A percentile compares a stretch with the other conserved stretches of the same genome.
These are phyloP conservation scores for Aquilaria agallochum DNA, from an alignment of 441 rosid genomes.

Conservation along the genomic window DNA sequence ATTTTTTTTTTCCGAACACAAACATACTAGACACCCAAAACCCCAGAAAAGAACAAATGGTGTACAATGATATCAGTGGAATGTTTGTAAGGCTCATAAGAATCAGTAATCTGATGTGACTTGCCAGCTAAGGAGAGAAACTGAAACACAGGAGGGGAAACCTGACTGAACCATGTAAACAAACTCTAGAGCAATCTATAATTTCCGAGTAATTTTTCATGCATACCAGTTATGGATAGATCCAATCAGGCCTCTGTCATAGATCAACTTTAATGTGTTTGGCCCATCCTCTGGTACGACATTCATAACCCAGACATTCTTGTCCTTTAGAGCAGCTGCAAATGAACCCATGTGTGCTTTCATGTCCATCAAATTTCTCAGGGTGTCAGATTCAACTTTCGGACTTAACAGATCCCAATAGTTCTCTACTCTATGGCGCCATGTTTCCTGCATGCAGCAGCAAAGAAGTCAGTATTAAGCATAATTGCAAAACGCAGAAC, in stretches of 20 bases:
- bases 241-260: conserved; percentile 95
- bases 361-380: conserved; percentile 98
- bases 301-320: conserved; percentile 98
- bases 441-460: conserved; percentile 49
- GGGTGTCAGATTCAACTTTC: conserved; percentile 54
- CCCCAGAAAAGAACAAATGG: too few relatives aligned
- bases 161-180: not conserved
- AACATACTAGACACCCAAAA: too few relatives aligned
- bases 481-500: not conserved
- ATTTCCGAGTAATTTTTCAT: not conserved
- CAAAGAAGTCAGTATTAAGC: conserved; percentile 14
- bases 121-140: too few relatives aligned
- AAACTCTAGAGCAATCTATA: not conserved
- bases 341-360: conserved; percentile 92
- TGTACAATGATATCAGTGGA: not conserved
- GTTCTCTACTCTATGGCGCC: conserved; percentile 72
- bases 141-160: too few relatives aligned
- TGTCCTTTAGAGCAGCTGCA: conserved; percentile 82
- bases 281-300: conserved; percentile 88
- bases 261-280: conserved; percentile 79
- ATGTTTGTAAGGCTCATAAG: not conserved
- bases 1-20: not conserved
- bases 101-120: too few relatives aligned
- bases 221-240: conserved; percentile 78
- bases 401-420: conserved; percentile 86